Evolutionary conservation across 305 asterid genomes (phyloP).

Genomic region (Ajuga reptans): DNA sequence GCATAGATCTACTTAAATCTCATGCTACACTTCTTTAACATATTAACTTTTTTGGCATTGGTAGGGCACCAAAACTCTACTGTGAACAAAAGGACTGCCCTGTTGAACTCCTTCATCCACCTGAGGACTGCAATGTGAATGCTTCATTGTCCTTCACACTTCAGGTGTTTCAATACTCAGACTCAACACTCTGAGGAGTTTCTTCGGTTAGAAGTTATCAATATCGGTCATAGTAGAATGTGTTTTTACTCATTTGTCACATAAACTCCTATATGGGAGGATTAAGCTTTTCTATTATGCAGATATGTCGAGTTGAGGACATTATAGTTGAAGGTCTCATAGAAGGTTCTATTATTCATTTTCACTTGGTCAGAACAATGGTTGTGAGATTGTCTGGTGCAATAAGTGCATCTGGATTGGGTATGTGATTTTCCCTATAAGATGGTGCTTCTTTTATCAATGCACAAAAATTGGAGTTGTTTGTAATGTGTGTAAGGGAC

Average conservation of each 20-base stretch:
- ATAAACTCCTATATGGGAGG: conserved; percentile 21
- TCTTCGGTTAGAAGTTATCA: conserved; percentile 34
- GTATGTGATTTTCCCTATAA: conserved; percentile 32
- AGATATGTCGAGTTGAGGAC: conserved; percentile 91
- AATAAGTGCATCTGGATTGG: conserved; percentile 75
- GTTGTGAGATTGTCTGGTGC: conserved; percentile 54
- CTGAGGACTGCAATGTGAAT: conserved; percentile 88
- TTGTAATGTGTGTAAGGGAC: neutral
- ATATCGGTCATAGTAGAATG: conserved; percentile 25
- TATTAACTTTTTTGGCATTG: conserved; percentile 6
- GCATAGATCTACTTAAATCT: neutral
- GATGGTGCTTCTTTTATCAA: conserved; percentile 8
- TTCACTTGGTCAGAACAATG: conserved; percentile 70
- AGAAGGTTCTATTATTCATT: conserved; percentile 78
- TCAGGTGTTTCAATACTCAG: conserved; percentile 55
- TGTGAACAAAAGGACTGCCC: conserved; percentile 58
- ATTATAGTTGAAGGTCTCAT: conserved; percentile 54
- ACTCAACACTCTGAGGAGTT: conserved; percentile 36
- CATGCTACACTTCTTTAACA: conserved; percentile 13
- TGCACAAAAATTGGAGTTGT: conserved; percentile 6
- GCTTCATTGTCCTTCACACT: conserved; percentile 73
- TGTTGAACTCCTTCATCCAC: conserved; percentile 66
- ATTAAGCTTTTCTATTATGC: conserved; percentile 32
- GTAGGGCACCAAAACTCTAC: conserved; percentile 48
- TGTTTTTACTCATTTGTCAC: conserved; percentile 17